Conservation (phyloP, 352 stramenopile genomes). For the Elongisporangium undulatum region DNA sequence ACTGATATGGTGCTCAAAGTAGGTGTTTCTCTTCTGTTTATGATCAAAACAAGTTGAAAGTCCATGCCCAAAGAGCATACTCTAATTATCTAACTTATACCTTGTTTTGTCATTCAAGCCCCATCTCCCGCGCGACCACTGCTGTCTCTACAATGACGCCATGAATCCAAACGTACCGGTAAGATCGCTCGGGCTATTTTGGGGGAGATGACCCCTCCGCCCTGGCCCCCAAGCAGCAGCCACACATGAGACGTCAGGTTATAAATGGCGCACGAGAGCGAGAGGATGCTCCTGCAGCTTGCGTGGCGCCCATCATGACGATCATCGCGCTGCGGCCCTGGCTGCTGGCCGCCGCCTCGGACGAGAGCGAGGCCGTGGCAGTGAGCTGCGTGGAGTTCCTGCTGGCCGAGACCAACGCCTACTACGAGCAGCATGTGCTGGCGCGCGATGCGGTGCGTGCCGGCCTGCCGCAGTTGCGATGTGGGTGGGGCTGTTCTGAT, state of each 20-base stretch:
- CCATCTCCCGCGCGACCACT: neutral
- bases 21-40: neutral
- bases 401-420: slow-evolving; percentile 51
- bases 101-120: neutral
- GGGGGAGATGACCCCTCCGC: neutral
- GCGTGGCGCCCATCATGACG: slow-evolving; percentile 9
- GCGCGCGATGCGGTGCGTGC: slow-evolving; percentile 14
- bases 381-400: slow-evolving; percentile 43
- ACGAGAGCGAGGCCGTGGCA: slow-evolving; percentile 53
- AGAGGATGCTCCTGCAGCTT: neutral
- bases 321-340: slow-evolving; percentile 34
- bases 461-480: neutral
- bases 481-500: neutral
- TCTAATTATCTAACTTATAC: neutral
- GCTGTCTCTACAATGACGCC: neutral
- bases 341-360: slow-evolving; percentile 22
- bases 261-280: neutral
- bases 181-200: neutral
- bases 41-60: neutral
- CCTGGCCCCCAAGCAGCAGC: neutral
- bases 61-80: too few relatives aligned
- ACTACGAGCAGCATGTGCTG: slow-evolving; percentile 35
- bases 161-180: neutral
- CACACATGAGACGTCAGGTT: neutral
- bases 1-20: neutral